Evolutionary conservation across 768 basidiomycete species (phyloP), one percentile per base, ranked within the genome.

Genomic region (Trametes cinnabarina): DNA sequence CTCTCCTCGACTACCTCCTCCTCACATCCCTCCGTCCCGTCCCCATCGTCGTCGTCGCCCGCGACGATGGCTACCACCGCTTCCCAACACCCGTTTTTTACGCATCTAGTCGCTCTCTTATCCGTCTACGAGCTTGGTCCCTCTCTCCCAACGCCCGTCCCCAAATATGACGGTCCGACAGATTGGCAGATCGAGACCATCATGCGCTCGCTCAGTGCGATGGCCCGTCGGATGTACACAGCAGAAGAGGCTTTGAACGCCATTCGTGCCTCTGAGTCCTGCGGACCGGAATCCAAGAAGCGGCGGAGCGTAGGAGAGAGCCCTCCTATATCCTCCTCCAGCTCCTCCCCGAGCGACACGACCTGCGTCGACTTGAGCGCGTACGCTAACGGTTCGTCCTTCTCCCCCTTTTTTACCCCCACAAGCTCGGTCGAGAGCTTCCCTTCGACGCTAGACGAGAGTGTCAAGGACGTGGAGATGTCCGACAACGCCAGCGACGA

Each of bases 141-240:
- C 20, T 60, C 66, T 7, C 66, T 72, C 60, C 73, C 77, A 14
- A 73, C 76, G n/a, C 80, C 83, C 39, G 70, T 75, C 58, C 83
- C 83, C 30, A 74, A 74, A 48, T 84, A 83, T 68, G 73, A 79
- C 66, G 85, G 85, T 1, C 82, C 82, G 5, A 58, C 72, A 51
- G 78, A 83, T 70, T 82, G 78, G 80, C 80, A 84, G 64, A 85
- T 81, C 20, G 82, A 85, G 53, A 74, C 76, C 61, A 82, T 86
- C 64, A 69, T 82, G 32, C 78, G 79, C 54, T 79, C 79, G 14
- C 74, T 86, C 61, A 71, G 73, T 25, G 75, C 73, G 28, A 72
- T 86, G 49, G 80, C 80, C 2, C 73, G 76, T 37, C 74, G 85
- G 63, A 81, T 85, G 79, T 77, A 78, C 66, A 72, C 74, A 26